phyloP scores from a whole-genome alignment of 192 early-diverging fungal species.

The Neocallimastix lanati region DNA sequence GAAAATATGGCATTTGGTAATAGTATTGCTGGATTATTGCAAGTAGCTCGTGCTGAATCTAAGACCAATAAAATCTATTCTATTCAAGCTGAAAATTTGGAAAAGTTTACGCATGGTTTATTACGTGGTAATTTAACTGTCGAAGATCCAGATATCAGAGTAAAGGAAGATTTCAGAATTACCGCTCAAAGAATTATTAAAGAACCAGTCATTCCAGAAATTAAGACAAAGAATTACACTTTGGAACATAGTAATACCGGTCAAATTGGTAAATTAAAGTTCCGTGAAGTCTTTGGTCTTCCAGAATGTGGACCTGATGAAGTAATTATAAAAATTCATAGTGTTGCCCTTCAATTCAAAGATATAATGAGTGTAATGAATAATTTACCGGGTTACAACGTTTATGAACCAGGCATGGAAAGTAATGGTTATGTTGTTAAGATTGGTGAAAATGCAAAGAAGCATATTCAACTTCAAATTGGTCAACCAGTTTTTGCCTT shows the following conservation, averaged over 20 bases:
- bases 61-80: background rate
- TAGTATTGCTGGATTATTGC: background rate
- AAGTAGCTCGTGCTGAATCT: background rate
- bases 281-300: background rate
- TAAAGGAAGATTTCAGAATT: background rate
- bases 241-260: background rate
- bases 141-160: background rate
- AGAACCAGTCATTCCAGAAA: background rate
- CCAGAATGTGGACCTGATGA: background rate
- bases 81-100: background rate
- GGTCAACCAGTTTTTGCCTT: background rate
- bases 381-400: background rate
- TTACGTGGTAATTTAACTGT: background rate
- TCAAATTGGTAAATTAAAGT: background rate
- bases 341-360: background rate
- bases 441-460: background rate
- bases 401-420: background rate
- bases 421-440: background rate
- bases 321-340: background rate
- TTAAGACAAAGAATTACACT: background rate
- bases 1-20: background rate
- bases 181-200: background rate
- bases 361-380: background rate
- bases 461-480: background rate
- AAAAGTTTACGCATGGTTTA: background rate